phyloP scores from a whole-genome alignment of 192 early-diverging fungal species.

The Rhizoclosmatium globosum region DNA sequence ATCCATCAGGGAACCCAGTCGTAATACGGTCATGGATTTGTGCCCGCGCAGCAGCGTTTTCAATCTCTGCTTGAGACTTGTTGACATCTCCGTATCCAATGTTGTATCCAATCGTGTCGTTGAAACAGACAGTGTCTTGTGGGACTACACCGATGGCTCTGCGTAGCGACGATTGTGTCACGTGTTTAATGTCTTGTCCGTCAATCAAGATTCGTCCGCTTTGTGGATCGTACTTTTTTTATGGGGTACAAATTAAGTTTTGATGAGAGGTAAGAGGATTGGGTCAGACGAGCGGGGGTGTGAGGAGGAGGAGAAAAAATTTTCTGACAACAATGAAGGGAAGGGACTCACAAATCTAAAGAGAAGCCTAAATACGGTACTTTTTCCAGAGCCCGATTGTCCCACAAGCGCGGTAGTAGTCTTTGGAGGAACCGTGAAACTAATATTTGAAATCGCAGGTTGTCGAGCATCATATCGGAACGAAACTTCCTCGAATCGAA shows the following conservation, averaged over 20 bases:
- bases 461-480: constrained; percentile 80
- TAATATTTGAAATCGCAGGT: constrained; percentile 68
- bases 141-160: constrained; percentile 92
- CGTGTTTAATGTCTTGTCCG: constrained; percentile 64
- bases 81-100: constrained; percentile 75
- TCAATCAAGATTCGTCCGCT: constrained; percentile 87
- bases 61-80: constrained; percentile 54
- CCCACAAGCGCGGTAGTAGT: constrained; percentile 83
- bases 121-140: constrained; percentile 94
- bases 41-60: constrained; percentile 73
- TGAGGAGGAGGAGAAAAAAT: background rate
- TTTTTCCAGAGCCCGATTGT: constrained; percentile 75
- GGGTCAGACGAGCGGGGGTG: no score
- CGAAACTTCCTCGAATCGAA: constrained; percentile 77
- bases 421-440: constrained; percentile 74
- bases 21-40: constrained; percentile 85
- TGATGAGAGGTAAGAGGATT: background rate
- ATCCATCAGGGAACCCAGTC: constrained; percentile 75
- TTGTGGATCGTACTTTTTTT: constrained; percentile 77
- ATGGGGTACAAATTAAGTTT: constrained; percentile 67
- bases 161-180: constrained; percentile 78
- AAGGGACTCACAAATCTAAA: constrained; percentile 41
- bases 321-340: no score
- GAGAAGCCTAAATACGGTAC: constrained; percentile 48
- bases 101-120: constrained; percentile 94